Evolutionary conservation across 495 filamentous ascomycete genomes (phyloP), one percentile per base, ranked within the genome.

Genomic region (Hypomontagnella submonticulosa): DNA sequence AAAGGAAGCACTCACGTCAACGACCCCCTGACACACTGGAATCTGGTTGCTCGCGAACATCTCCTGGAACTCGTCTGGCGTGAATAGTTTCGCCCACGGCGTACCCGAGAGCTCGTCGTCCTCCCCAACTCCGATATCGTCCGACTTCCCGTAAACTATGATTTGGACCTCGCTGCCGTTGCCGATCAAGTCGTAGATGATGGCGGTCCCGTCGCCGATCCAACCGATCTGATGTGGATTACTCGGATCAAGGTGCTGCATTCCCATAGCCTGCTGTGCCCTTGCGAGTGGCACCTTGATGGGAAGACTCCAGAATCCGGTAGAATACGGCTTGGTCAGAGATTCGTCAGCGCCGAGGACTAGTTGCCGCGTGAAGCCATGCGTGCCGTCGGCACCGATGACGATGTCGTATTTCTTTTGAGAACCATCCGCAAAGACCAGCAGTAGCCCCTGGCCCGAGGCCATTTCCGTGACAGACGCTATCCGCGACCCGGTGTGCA

Each of bases 41-140:
- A 73, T n/a, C 7, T 43, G 42, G 34, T 58, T 65, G n/a, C 12
- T 48, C 7, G 66, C 56, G 18, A 73, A 73, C 34, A 62, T 51
- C 1, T 56, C 69, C 19, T 49, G 54, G 19, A 73, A 73, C 58
- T 73, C 71, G 27, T 73, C 69, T 0, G 71, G 69, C 7, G 69
- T 73, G 30, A 73, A 66, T 10, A 73, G 23, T 42, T 52, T 69
- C 5, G 71, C 71, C 71, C 71, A 73, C 4, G 60, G 43, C 2
- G 61, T 19, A 2, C 43, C 52, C 11, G 44, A 33, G 1, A 15
- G 20, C 10, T 12, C 57, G 11, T 63, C 52, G 15, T 54, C 66
- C 33, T 69, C 57, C 11, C 12, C 37, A 7, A 41, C 57, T 12
- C 12, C 37, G 10, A 41, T 43, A 13, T 44, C 59, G 4, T 63